Base-by-base conservation (phyloP, 2,329 filamentous ascomycete species). In the Verruconis gallopava region DNA sequence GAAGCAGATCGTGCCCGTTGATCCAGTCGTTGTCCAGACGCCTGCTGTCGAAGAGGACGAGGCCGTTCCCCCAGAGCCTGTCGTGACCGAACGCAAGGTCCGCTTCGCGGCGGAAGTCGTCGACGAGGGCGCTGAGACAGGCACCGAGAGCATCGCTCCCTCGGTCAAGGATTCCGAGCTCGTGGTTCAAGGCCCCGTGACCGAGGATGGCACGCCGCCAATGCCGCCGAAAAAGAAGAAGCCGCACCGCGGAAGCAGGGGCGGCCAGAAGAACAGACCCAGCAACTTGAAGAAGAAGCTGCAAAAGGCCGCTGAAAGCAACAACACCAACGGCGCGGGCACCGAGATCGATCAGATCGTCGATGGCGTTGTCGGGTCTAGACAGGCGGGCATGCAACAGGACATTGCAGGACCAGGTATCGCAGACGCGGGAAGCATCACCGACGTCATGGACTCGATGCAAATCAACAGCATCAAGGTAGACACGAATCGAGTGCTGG, bases 381-480 rank as follows among this genome's bases (percentile, higher is more conserved):
- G 51, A 13, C 53, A 53, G 19, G 40, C 51, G 20, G n/a, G n/a
- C n/a, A 48, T 63, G 4, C 59, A 64, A 32, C 57, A 36, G 9
- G 37, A 44, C n/a, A 30, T n/a, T 9, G 25, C 25, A 30, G 9
- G 25, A 30, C 22, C 13, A 17, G 21, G 22, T 5, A 21, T 22
- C 21, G 14, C 14, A 15, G 30, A 15, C 17, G 42, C 40, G 13
- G 42, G 42, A 4, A 22, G 17, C 11, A 61, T 69, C 32, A 61
- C 62, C 20, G 65, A 69, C 44, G 57, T 69, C 9, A 60, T 60
- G 22, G 67, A 64, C 36, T 61, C 65, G 11, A 65, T 77, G 46
- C 68, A 72, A 35, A 77, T 79, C 51, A 75, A 75, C 40, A 75
- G 72, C 46, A 61, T 79, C 18, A 68, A 67, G 42, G 75, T 79